Evolutionary conservation across 2,329 filamentous ascomycete genomes (phyloP), one percentile per base, ranked within the genome.

Genomic region (Fusarium pilosicola): DNA sequence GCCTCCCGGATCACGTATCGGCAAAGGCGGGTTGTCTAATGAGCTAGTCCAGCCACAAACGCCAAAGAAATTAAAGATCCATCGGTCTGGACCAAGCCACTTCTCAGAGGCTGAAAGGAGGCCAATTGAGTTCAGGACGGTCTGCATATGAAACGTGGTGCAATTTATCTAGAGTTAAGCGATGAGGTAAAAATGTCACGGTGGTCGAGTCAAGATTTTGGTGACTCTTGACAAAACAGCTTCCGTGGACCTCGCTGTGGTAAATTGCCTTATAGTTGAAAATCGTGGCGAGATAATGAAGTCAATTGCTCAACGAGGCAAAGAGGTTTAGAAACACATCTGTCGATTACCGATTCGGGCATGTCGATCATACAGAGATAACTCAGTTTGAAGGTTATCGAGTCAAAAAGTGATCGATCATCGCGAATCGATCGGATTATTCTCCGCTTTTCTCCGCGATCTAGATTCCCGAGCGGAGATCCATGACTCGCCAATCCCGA

Each of bases 171-270:
- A 44, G 17, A 22, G 22, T 24, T 7, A 17, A 2, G 38, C 22
- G 17, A 32, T 14, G 18, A 11, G 8, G 49, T 24, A 20, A 34
- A 7, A 20, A 0, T 12, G 32, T 52, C 49, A 38, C 13, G 9
- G 6, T 6, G 0, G 3, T 26, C 30, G 22, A 44, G 38, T 44
- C 54, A 32, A 15, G 28, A 12, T 15, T 15, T 20, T 0, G 2
- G 7, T 38, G 9, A 32, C 9, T 2, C 8, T 6, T 22, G 54
- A 34, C 5, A 9, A 32, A 9, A 15, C 4, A 32, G 6, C 9
- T 20, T 5, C 3, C 7, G 12, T 1, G 3, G n/a, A 5, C 7
- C 7, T 26, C 0, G 6, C 3, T 15, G 18, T 22, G 18, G 12
- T 38, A 24, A 15, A 26, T 22, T 6, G 6, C 2, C 5, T 28